Evolutionary conservation across 73 alveolate species (phyloP).

Genomic region (Effrenium voratum): DNA sequence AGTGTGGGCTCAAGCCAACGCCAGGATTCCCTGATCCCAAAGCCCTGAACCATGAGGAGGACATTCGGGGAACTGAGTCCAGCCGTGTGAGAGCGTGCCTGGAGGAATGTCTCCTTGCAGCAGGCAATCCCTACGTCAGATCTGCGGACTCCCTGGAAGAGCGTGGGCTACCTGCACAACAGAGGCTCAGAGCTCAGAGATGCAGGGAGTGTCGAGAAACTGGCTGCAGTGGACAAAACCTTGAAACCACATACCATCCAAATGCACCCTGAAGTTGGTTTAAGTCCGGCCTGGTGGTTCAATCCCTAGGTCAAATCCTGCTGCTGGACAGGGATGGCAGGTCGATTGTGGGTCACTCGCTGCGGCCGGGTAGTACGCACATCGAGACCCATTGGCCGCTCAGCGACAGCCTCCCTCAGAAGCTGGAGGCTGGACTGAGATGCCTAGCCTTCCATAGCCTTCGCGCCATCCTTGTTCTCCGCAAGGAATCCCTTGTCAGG

Average conservation of each 20-base stretch:
- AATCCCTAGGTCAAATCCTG: not conserved
- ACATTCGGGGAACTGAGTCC: not conserved
- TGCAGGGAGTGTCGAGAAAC: not conserved
- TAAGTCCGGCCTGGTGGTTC: not conserved
- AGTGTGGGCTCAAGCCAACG: not conserved
- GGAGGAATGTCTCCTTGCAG: slow-evolving; percentile 23
- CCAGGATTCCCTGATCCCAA: not conserved
- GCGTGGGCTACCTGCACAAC: slow-evolving; percentile 39
- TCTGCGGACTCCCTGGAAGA: slow-evolving; percentile 65
- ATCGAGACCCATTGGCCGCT: slow-evolving; percentile 15
- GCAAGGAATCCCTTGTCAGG: not conserved
- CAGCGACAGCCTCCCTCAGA: slow-evolving; percentile 83
- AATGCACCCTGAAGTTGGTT: not conserved
- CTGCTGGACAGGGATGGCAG: slow-evolving; percentile 73
- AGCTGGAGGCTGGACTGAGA: slow-evolving; percentile 28
- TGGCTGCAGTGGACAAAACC: not conserved
- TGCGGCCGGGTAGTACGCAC: not conserved
- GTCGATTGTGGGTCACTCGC: slow-evolving; percentile 54
- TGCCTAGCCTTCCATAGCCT: not conserved
- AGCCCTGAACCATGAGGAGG: not conserved
- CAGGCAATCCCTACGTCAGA: slow-evolving; percentile 70
- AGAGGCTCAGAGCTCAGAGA: not conserved
- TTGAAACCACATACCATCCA: not conserved
- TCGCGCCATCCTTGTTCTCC: not conserved
- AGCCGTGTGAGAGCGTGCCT: not conserved